Evolutionary conservation across 2,329 filamentous ascomycete species (phyloP), one percentile per base, ranked within the genome.

Genomic region (Fusarium sp.): DNA sequence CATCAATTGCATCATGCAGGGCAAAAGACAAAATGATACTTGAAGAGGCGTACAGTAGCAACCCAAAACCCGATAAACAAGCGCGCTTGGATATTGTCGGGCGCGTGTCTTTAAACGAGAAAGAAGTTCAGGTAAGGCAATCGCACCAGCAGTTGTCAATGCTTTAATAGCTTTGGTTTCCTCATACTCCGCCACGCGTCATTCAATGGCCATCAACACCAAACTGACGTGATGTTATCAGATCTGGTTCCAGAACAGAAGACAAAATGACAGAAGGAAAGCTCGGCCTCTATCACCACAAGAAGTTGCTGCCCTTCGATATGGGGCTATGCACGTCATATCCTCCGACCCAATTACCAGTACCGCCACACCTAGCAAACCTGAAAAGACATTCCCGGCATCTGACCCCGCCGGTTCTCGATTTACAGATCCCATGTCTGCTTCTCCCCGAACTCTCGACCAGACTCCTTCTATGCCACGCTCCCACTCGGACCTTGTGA

Each of bases 201-300:
- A 60, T 50, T 19, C 38, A 50, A 39, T 51, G 15, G 17, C 15
- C 41, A 46, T 48, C 45, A 37, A 17, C 41, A 60, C 33, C 27
- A 46, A 45, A 56, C 66, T 68, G 45, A 68, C 61, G 54, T 14
- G 33, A 36, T 23, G 51, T 19, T 41, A 44, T n/a, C 55, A 97
- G 94, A 97, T 97, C 69, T 98, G 94, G 94, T 97, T 97, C 78
- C 94, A 97, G 72, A 97, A 97, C 72, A 87, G 93, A 71, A 86
- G 94, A 65, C 94, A 98, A 76, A 97, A 96, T 76, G 92, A 96
- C 74, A 86, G 94, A 69, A 87, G 94, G 66, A 96, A 94, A 79
- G 92, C 92, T 51, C 89, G 91, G 67, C 93, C 93, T 42, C 82
- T 96, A 33, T 86, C 91, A 25, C 85, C 89, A 9, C 88, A 93